phyloP scores from a whole-genome alignment of 2,329 filamentous ascomycete species.

The Venturia asperata region DNA sequence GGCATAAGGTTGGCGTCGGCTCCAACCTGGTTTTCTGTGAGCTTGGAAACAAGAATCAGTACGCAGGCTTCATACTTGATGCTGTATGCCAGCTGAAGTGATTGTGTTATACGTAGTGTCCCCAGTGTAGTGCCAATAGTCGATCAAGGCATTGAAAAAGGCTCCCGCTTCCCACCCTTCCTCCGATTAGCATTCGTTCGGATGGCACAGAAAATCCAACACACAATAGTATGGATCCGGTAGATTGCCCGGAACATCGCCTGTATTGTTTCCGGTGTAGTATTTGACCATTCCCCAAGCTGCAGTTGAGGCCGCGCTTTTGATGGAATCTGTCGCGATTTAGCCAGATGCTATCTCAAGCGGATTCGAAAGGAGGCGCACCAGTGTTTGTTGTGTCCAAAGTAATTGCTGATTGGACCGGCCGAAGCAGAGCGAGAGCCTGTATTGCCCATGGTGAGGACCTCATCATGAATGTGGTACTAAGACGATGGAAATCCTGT shows the following conservation, averaged over 20 bases:
- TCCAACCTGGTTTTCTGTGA: slow-evolving; percentile 29
- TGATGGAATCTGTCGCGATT: slow-evolving; percentile 50
- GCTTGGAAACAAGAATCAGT: neutral
- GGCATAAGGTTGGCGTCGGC: slow-evolving; percentile 39
- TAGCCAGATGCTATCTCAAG: neutral
- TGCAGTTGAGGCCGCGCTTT: slow-evolving; percentile 53
- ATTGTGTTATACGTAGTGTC: slow-evolving; percentile 37
- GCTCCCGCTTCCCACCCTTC: slow-evolving; percentile 36
- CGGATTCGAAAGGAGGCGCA: neutral
- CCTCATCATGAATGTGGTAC: slow-evolving; percentile 1
- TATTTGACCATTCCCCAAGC: slow-evolving; percentile 56
- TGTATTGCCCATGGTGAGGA: slow-evolving; percentile 1
- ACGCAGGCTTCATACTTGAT: slow-evolving; percentile 26
- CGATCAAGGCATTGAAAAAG: slow-evolving; percentile 35
- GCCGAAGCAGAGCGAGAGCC: neutral
- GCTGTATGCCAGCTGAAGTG: slow-evolving; percentile 38
- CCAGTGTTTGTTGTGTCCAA: slow-evolving; percentile 15
- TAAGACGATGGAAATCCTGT: neutral
- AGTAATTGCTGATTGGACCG: slow-evolving; percentile 17
- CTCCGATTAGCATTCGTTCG: slow-evolving; percentile 27
- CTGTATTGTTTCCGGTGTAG: slow-evolving; percentile 43
- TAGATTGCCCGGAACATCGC: slow-evolving; percentile 45
- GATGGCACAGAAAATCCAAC: slow-evolving; percentile 47
- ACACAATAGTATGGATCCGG: slow-evolving; percentile 44
- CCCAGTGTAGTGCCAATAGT: slow-evolving; percentile 39